phyloP scores from a whole-genome alignment of 2,329 filamentous ascomycete species.

The Colletotrichum agaves region DNA sequence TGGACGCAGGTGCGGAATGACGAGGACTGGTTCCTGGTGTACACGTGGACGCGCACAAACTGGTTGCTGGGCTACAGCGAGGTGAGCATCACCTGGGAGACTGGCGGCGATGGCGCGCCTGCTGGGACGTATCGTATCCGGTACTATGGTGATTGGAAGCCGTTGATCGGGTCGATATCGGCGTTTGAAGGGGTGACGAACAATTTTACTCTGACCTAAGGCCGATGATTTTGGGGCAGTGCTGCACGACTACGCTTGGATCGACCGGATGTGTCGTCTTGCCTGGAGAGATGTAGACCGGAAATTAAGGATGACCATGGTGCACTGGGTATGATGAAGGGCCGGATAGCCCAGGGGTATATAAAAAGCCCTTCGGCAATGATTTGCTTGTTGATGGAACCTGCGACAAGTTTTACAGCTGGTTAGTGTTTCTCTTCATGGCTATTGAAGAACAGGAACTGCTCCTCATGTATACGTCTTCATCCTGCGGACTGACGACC shows the following conservation, averaged over 20 bases:
- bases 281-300: too few relatives aligned
- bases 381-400: too few relatives aligned
- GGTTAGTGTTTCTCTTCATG: too few relatives aligned
- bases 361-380: too few relatives aligned
- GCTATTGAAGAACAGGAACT: too few relatives aligned
- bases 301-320: too few relatives aligned
- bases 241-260: neutral
- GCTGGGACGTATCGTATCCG: constrained; percentile 79
- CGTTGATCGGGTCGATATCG: constrained; percentile 67
- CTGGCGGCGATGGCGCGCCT: constrained; percentile 56
- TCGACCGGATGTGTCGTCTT: too few relatives aligned
- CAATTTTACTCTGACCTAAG: constrained; percentile 55
- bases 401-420: too few relatives aligned
- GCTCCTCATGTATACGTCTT: too few relatives aligned
- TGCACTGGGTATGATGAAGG: too few relatives aligned
- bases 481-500: too few relatives aligned
- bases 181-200: constrained; percentile 76
- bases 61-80: constrained; percentile 78
- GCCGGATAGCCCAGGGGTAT: too few relatives aligned
- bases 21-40: constrained; percentile 85
- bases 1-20: constrained; percentile 81
- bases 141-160: constrained; percentile 89
- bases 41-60: constrained; percentile 80
- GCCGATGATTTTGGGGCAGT: neutral
- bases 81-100: constrained; percentile 84